Evolutionary conservation across 192 early-diverging fungal species (phyloP), one percentile per base, ranked within the genome.

Genomic region (Coemansia sp.): DNA sequence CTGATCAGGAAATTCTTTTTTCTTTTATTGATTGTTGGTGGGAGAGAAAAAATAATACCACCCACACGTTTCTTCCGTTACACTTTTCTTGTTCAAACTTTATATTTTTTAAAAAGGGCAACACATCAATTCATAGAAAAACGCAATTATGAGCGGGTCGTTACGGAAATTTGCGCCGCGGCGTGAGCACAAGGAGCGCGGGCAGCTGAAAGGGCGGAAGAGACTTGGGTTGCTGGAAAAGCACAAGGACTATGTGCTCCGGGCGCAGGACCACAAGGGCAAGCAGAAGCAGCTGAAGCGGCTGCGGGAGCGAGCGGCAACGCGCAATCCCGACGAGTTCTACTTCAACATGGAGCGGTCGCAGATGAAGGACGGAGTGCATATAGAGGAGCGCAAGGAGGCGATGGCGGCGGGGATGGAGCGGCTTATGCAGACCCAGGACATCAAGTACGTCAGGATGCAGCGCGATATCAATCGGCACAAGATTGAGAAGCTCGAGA

Each of bases 221-320:
- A 85, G 72, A 62, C 82, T 86, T 45, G 97, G 96, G 5, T 81
- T 95, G 8, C 86, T 99, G 26, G 97, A 99, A 69, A 99, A 99
- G 83, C 89, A 98, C 65, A 99, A 98, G 81, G 97, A 99, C 84
- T 99, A 99, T 87, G 87, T 94, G 45, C 84, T 96, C 57, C 95
- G 97, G 82, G 96, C 97, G 13, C 79, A 80, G 67, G 94, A 99
- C 76, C 97, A 89, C 82, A 89, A 93, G 70, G 82, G 76, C 15
- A 97, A 99, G 79, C 88, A 97, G 82, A 86, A 92, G 49, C 81
- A 88, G 45, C 85, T 99, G 60, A 94, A 92, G 85, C 85, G 89
- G 23, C 85, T 99, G 75, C 85, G 88, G 38, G 87, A 93, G 71
- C 96, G 95, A 71, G 97, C 97, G 4, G 77, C 88, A 13, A 84